Percentiles rank a stretch among this genome's conserved stretches.
These are phyloP conservation scores for Apiotrichum mycotoxinovorans DNA, from an alignment of 1,284 basidiomycete species.

Conservation along the genomic window DNA sequence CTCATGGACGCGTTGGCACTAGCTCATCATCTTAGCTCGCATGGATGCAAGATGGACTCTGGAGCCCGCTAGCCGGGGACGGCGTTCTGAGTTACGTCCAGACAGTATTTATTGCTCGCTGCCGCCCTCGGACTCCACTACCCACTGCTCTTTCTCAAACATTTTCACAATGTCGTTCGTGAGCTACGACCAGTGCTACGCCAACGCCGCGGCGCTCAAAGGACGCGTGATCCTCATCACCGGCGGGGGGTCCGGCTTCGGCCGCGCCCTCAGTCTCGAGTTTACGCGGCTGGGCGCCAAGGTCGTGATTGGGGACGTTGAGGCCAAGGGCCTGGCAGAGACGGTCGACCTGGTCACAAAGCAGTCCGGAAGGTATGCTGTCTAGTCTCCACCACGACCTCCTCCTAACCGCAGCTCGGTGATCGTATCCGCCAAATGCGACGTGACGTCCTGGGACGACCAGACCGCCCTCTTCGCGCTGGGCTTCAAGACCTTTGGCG, in stretches of 20 bases:
- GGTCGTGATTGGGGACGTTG: constrained; percentile 2
- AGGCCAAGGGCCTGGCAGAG: neutral
- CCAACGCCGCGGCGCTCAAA: constrained; percentile 39
- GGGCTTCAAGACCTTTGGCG: constrained; percentile 3
- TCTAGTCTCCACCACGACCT: neutral
- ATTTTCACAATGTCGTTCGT: neutral
- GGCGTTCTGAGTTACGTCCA: too few species aligned
- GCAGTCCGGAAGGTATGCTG: neutral
- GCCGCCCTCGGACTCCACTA: too few species aligned
- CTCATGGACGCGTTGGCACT: too few species aligned
- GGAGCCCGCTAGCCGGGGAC: too few species aligned
- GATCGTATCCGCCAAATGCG: constrained; percentile 22
- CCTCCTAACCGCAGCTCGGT: neutral
- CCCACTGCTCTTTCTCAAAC: too few species aligned
- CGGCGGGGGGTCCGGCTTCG: constrained; percentile 2
- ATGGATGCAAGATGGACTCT: too few species aligned
- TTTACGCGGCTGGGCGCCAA: constrained; percentile 4
- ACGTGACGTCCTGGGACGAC: constrained; percentile 6
- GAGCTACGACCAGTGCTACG: constrained; percentile 1
- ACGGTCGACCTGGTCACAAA: constrained; percentile 27
- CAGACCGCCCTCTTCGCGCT: constrained; percentile 4
- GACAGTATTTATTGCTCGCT: too few species aligned
- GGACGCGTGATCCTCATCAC: constrained; percentile 3
- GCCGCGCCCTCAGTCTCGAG: constrained; percentile 3
- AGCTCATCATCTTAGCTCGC: too few species aligned